Evolutionary conservation across 306 rosid species (phyloP), one percentile per base, ranked within the genome.

Genomic region (Albizia julibrissin): DNA sequence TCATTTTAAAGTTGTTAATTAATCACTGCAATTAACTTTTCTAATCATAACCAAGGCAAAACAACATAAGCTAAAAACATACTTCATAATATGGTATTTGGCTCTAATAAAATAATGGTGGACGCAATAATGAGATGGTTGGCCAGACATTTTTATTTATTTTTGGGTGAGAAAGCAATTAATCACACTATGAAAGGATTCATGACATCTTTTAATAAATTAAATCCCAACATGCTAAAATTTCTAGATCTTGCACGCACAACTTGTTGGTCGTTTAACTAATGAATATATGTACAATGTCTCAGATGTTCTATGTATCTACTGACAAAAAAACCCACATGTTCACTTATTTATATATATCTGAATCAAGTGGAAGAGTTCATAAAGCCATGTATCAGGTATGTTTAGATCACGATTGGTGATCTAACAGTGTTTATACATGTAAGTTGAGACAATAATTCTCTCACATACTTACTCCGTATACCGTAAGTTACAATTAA

Each of bases 161-260:
- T 58, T 58, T 15, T 49, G 18, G 7, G n/a, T 49, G 56, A 49
- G 6, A 34, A 34, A 34, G 39, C 6, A 49, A 13, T 42, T 21
- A 49, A 15, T 49, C n/a, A 47, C 54, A 3, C 10, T 7, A 19
- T 44, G 10, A 46, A 54, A 16, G 26, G 26, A 54, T 54, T 8
- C 61, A 54, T 50, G n/a, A 16, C 61, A 54, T 19, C 11, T 26
- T 61, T 4, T n/a, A 3, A 18, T 16, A 19, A 52, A 26, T 24
- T 61, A 24, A 72, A 59, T 21, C 61, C 83, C 78, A 39, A 80
- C 21, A 70, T 58, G 78, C 78, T 56, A 34, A 37, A 56, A 50
- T 1, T 52, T 18, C 42, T 69, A 69, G 31, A 69, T 40, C 26
- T 52, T 16, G 39, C 52, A 34, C 40, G 54, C 40, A 79, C 58